phyloP scores from a whole-genome alignment of 2,329 filamentous ascomycete species.

The Monilinia vaccinii-corymbosi region DNA sequence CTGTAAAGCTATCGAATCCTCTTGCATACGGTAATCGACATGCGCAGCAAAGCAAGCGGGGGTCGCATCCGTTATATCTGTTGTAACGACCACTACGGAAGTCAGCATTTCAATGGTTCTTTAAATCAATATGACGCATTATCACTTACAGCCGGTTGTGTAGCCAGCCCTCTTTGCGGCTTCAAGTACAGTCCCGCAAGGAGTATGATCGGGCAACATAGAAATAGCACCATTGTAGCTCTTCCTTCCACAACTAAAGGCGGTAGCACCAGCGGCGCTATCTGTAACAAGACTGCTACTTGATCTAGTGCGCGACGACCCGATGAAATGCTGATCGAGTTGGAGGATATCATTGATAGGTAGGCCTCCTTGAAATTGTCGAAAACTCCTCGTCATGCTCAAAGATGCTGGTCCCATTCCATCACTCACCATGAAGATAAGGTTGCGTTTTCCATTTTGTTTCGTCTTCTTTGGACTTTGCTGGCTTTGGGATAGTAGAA shows the following conservation, averaged over 20 bases:
- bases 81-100: constrained; percentile 70
- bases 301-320: constrained; percentile 78
- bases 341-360: constrained; percentile 66
- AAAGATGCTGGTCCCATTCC: constrained; percentile 95
- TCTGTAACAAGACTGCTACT: constrained; percentile 83
- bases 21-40: constrained; percentile 68
- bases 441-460: constrained; percentile 67
- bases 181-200: constrained; percentile 88
- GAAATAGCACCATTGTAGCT: constrained; percentile 97
- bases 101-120: not conserved
- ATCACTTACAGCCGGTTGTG: constrained; percentile 53
- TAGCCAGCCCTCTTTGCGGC: constrained; percentile 89
- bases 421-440: constrained; percentile 98
- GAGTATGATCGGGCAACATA: constrained; percentile 71
- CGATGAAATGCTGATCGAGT: constrained; percentile 84
- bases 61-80: constrained; percentile 89
- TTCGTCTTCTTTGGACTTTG: constrained; percentile 18
- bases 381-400: constrained; percentile 75
- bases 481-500: constrained; percentile 63
- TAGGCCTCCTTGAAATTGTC: constrained; percentile 65
- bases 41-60: constrained; percentile 92
- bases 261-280: constrained; percentile 92
- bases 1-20: constrained; percentile 87
- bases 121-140: not conserved
- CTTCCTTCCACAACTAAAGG: constrained; percentile 87